Evolutionary conservation across 345 rosid species (phyloP), one percentile per base, ranked within the genome.

Genomic region (Boechera stricta): DNA sequence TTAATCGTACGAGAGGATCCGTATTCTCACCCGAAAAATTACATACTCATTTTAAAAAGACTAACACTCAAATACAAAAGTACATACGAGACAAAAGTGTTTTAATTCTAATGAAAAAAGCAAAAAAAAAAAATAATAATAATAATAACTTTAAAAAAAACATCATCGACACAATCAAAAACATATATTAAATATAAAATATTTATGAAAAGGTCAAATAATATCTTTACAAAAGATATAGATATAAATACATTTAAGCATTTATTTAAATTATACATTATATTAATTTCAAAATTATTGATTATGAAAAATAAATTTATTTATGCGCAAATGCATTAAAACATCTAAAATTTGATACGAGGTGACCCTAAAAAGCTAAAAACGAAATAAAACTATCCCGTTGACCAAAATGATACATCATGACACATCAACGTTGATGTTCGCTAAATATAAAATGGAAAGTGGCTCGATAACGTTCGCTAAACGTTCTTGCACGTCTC

Each of bases 401-500:
- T 32, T 18, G 10, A 28, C 53, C 21, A 60, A 60, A 60, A 42
- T 60, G 7, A 47, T 59, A 31, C 49, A 60, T 49, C 67, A 60
- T n/a, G 9, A 47, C 8, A 47, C 8, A n/a, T 47, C 7, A 47
- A n/a, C 3, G 52, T n/a, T 71, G 24, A 58, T 71, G 28, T 5
- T 31, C 7, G 31, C 32, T 47, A 39, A 35, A 36, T 61, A 72
- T 24, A 63, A 62, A 53, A 16, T 16, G 18, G 39, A 7, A 63
- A 53, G 47, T 31, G 45, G 44, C 63, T 73, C 10, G 55, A 52
- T 64, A 52, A 41, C 62, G 8, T 36, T 72, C 3, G 24, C 60
- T 2, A 35, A 72, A 49, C 72, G 62, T 69, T 54, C 52, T 33
- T 13, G 73, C 73, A 69, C 73, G 73, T 69, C 73, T 69, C 28